Base-by-base conservation (phyloP, 2,329 filamentous ascomycete species). In the Neonectria sp. region DNA sequence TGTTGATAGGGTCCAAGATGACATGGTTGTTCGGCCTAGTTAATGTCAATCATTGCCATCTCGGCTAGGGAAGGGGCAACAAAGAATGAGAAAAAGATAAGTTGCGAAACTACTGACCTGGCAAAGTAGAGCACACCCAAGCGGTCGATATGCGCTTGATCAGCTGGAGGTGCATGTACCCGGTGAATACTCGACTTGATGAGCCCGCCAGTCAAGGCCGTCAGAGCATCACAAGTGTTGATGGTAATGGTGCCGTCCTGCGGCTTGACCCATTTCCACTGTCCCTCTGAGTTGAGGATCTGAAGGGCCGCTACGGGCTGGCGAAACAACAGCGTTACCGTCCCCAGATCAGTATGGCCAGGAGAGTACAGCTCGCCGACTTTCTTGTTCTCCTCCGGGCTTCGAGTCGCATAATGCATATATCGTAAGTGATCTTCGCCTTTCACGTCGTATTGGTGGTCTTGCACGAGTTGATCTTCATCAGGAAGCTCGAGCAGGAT, bases 351-450 rank as follows among this genome's bases (percentile, higher is more conserved):
- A 0, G 87, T 89, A 70, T 90, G 87, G 0, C 87, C 86, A 0
- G 79, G 79, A 0, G 80, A 78, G 63, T 84, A 85, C 2, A 86
- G 78, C 3, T 71, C 17, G 40, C n/a, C 40, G 1, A 45, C 40
- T 45, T 45, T 45, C 40, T 45, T 45, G 40, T 45, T 45, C n/a
- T 45, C 7, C n/a, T 45, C 40, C 11, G n/a, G n/a, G n/a, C n/a
- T 24, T 12, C 40, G 40, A 11, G 40, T n/a, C 7, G 40, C 40
- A 6, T 90, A 90, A 58, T 86, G 81, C 87, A 90, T 90, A 77
- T 90, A 90, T 1, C 89, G 84, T 37, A 90, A 82, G 70, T 90
- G 88, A 45, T 88, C 86, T 68, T 90, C 88, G 27, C 85, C 84
- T 31, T 86, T 83, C 24, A 83, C 80, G 3, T 90, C 83, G 73